These are phyloP conservation scores for Cornus kousa DNA, from an alignment of 148 eudicot genomes.

Conservation along the genomic window DNA sequence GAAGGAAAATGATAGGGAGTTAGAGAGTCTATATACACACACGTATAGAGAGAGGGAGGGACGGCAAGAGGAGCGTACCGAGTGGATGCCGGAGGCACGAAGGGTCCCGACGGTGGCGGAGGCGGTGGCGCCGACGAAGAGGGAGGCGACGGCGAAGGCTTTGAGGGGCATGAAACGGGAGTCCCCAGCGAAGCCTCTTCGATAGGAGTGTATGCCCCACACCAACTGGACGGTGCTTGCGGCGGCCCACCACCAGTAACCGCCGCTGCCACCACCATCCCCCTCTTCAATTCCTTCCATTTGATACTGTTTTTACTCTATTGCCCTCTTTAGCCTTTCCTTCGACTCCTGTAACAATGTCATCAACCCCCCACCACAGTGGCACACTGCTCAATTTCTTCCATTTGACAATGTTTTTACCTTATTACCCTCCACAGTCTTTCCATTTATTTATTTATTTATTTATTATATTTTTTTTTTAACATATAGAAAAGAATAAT, in stretches of 20 bases:
- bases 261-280: neutral
- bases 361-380: no score
- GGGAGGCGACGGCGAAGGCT: slow-evolving; percentile 63
- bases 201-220: slow-evolving; percentile 32
- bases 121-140: slow-evolving; percentile 62
- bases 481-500: no score
- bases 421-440: no score
- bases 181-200: slow-evolving; percentile 49
- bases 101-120: slow-evolving; percentile 42
- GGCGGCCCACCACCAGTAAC: slow-evolving; percentile 42
- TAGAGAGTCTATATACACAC: neutral
- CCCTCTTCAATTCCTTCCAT: slow-evolving; percentile 13
- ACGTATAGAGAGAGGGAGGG: neutral
- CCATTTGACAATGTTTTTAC: no score
- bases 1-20: neutral
- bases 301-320: neutral
- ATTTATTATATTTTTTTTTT: no score
- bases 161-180: slow-evolving; percentile 57
- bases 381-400: no score
- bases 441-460: no score
- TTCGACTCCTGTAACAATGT: no score
- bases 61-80: slow-evolving; percentile 23
- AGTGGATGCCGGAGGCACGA: slow-evolving; percentile 41
- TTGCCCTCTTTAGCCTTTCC: neutral
- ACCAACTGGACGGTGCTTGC: slow-evolving; percentile 48